Base-by-base conservation (phyloP, 2,329 filamentous ascomycete genomes). In the Aspergillus clavatus region DNA sequence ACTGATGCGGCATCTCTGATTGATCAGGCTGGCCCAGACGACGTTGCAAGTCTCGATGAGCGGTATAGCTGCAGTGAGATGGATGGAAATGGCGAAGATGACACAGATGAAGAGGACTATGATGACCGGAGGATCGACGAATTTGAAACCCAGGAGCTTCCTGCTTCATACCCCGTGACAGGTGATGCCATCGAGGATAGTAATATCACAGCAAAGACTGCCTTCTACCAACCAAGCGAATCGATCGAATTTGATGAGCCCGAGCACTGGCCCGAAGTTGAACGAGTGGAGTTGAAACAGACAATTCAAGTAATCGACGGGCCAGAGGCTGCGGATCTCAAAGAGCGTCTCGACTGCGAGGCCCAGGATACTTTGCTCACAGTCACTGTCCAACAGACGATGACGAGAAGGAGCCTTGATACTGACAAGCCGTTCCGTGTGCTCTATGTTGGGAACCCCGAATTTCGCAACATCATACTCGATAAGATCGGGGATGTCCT, bases 401-500 rank as follows among this genome's bases (percentile, higher is more conserved):
- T 73, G 65, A 65, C 66, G 12, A 68, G 65, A 37, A 55, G 63
- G 16, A 59, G 62, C 18, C 57, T 73, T 16, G 61, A 63, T 40
- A 57, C 70, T 12, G 63, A 72, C 23, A 67, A 68, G 46, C 70
- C 71, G 3, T 73, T 72, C 40, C 69, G 66, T 28, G 64, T 74
- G 21, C 56, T 73, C 2, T 74, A 73, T 46, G 50, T 71, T 22
- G 72, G 72, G 12, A 58, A 68, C 40, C 49, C 64, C 0, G 61
- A 63, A 5, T 67, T 62, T 29, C 65, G 69, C 28, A 64, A 67
- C 31, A 66, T 65, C 27, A 63, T 74, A 38, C 61, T 74, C 11
- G 68, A 72, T 51, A 76, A 75, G 48, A 67, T 76, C 14, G 72
- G 71, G 7, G 71, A 73, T 51, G 70, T 72, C 8, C 51, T 76